Evolutionary conservation across 768 basidiomycete genomes (phyloP), one percentile per base, ranked within the genome.

Genomic region (Lactarius trivialis): DNA sequence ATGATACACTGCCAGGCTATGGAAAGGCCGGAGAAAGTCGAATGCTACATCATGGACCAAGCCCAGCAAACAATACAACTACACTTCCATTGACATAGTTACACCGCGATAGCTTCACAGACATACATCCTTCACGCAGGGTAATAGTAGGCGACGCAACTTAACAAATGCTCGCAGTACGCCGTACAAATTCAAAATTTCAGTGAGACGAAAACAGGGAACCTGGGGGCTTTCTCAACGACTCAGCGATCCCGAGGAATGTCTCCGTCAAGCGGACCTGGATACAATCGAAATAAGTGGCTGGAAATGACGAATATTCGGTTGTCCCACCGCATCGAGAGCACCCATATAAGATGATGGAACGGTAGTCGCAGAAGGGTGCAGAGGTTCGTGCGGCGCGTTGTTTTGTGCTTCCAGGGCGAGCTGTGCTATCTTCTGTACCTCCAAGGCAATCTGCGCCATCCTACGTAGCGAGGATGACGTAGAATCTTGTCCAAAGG

Each of bases 161-260:
- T n/a, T n/a, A n/a, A 37, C 36, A 37, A 12, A 37, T 37, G 11
- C 2, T 12, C 36, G 15, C 11, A 15, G 36, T 21, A 7, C n/a
- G 14, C 19, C n/a, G n/a, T n/a, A 3, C n/a, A 21, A n/a, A 14
- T n/a, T 66, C 62, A 69, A 24, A 69, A 71, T 64, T 82, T 67
- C 56, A 84, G 69, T n/a, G 78, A 37, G 37, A 37, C 5, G 37
- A 48, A 7, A 82, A 68, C 56, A 84, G 68, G 15, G 77, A 74
- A 0, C 79, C 83, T 65, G 82, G 71, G 2, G 82, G 79, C 65
- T 81, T 85, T 64, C 75, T 74, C 70, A 85, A 69, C 1, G 83
- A 82, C 58, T 82, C 80, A 0, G 82, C 82, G 59, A 85, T 77
- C 32, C 79, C 79, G 24, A 84, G 69, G 76, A 85, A 85, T 0